Percentiles rank a stretch among this genome's conserved stretches.
Evolutionary conservation across 1,284 basidiomycete species (phyloP).

Genomic region (Ceratobasidium sp.): DNA sequence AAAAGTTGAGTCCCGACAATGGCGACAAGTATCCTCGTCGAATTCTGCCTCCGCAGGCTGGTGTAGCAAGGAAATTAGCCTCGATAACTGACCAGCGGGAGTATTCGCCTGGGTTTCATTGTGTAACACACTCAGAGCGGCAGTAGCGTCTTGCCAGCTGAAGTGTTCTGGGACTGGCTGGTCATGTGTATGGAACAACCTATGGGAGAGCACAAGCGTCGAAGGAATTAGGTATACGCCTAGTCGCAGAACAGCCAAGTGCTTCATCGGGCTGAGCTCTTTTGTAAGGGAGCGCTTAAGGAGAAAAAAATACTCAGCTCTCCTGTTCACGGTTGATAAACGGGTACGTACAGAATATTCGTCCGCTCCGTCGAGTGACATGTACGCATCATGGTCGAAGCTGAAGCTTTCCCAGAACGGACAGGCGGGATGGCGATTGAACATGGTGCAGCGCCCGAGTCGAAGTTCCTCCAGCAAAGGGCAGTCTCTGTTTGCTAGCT

Average conservation of each 20-base stretch:
- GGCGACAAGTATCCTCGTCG: not conserved
- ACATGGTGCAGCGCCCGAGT: slow-evolving; percentile 35
- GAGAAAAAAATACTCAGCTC: not conserved
- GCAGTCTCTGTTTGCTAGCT: not conserved
- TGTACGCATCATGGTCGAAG: slow-evolving; percentile 41
- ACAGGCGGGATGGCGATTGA: slow-evolving; percentile 38
- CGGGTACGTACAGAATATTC: slow-evolving; percentile 6
- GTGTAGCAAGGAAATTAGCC: slow-evolving; percentile 24
- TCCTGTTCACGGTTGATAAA: not conserved
- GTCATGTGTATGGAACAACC: slow-evolving; percentile 21
- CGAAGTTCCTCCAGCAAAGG: slow-evolving; percentile 16
- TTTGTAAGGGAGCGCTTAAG: slow-evolving; percentile 9
- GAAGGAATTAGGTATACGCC: slow-evolving; percentile 33
- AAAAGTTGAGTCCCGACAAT: slow-evolving; percentile 13
- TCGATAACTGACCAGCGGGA: slow-evolving; percentile 4
- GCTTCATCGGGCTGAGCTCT: slow-evolving; percentile 8
- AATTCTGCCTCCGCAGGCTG: not conserved
- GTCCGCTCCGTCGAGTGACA: slow-evolving; percentile 24
- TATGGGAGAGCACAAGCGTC: slow-evolving; percentile 11
- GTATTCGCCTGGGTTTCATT: not conserved
- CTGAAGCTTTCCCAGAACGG: slow-evolving; percentile 26
- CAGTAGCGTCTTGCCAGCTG: slow-evolving; percentile 18
- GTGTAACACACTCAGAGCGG: not conserved
- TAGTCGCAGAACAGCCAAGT: not conserved
- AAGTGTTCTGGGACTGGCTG: slow-evolving; percentile 4